Conservation (phyloP, 2,329 filamentous ascomycete species). For the Trichoderma sp. region DNA sequence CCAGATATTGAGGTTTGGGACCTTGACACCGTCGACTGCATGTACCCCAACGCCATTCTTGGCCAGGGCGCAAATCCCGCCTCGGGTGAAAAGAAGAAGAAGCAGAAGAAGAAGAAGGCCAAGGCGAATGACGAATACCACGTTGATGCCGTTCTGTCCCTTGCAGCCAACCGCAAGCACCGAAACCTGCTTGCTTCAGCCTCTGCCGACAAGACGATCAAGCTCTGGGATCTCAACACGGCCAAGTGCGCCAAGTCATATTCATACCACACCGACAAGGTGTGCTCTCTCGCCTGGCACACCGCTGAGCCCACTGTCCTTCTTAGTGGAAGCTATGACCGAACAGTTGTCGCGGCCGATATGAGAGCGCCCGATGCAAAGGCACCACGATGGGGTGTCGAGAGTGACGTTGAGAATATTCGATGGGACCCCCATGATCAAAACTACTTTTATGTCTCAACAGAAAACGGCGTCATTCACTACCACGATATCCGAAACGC, state of each 20-base stretch:
- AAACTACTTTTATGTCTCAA: conserved; percentile 94
- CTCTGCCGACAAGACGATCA: conserved; percentile 95
- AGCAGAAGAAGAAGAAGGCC: conserved; percentile 89
- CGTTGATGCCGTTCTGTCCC: conserved; percentile 87
- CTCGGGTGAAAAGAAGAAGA: conserved; percentile 62
- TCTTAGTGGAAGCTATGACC: conserved; percentile 91
- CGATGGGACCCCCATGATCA: conserved; percentile 91
- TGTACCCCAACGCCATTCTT: conserved; percentile 96
- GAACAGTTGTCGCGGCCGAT: conserved; percentile 90
- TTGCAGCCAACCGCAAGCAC: conserved; percentile 91
- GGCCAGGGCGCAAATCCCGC: conserved; percentile 66
- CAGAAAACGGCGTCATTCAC: conserved; percentile 88
- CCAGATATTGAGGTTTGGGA: conserved; percentile 99
- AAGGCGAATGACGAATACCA: conserved; percentile 90
- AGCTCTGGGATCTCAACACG: conserved; percentile 95
- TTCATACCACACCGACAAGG: conserved; percentile 94
- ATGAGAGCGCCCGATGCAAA: conserved; percentile 90
- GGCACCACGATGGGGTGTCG: conserved; percentile 84
- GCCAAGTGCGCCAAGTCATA: conserved; percentile 94
- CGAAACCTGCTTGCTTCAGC: conserved; percentile 92
- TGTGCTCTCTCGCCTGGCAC: conserved; percentile 96
- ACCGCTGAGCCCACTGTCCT: conserved; percentile 82
- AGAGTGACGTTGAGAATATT: conserved; percentile 91
- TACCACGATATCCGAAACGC: conserved; percentile 84
- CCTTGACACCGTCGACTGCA: conserved; percentile 90